Conservation (phyloP, 2,329 filamentous ascomycete species). For the Fusarium odoratissimum region DNA sequence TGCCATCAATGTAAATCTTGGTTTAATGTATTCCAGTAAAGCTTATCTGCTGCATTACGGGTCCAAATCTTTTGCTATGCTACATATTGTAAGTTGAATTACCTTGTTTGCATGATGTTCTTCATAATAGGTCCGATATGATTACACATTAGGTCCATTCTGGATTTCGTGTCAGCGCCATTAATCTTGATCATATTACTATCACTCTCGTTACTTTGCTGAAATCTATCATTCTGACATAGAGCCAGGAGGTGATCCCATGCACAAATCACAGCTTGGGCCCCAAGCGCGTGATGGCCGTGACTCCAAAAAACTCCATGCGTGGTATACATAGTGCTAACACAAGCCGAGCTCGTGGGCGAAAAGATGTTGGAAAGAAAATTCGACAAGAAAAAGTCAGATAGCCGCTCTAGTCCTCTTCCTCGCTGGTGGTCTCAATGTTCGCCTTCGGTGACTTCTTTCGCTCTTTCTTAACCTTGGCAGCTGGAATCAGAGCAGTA, state of each 20-base stretch:
- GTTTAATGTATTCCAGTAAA: background rate
- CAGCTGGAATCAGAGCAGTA: slow-evolving; percentile 45
- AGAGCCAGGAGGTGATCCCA: background rate
- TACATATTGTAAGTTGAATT: background rate
- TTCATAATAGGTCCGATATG: background rate
- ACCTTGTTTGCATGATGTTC: background rate
- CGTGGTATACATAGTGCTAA: background rate
- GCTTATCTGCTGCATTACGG: background rate
- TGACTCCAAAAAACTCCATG: slow-evolving; percentile 42
- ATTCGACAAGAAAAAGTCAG: background rate
- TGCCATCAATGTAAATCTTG: background rate
- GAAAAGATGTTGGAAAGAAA: background rate
- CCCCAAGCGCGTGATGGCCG: background rate
- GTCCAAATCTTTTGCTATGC: background rate
- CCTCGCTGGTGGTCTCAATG: slow-evolving; percentile 73
- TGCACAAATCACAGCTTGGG: slow-evolving; percentile 8
- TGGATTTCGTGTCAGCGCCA: background rate
- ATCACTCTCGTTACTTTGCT: background rate
- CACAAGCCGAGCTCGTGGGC: slow-evolving; percentile 1
- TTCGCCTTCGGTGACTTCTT: slow-evolving; percentile 65
- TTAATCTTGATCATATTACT: background rate
- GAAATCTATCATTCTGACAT: background rate
- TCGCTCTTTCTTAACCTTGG: slow-evolving; percentile 53
- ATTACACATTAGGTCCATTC: no score
- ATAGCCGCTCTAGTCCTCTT: slow-evolving; percentile 55